Percentiles rank a stretch among this genome's conserved stretches.
Conservation (phyloP, 345 rosid genomes). For the Rhodomyrtus tomentosa region DNA sequence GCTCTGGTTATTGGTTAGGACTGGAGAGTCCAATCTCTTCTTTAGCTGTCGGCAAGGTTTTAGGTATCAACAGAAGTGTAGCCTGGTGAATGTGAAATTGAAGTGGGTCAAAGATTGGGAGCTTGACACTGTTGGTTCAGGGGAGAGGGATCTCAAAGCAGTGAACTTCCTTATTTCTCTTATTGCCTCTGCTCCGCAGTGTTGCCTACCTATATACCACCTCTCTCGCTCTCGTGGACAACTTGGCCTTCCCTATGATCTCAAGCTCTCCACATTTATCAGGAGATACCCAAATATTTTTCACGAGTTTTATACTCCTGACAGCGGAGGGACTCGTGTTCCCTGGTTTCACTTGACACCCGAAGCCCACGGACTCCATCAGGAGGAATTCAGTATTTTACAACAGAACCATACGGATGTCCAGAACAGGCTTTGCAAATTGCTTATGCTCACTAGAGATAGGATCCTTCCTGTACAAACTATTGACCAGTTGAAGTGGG, state of each 20-base stretch:
- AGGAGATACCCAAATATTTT: conserved; percentile 65
- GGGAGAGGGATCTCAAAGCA: conserved; percentile 56
- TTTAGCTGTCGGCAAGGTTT: conserved; percentile 21
- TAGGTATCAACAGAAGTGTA: conserved; percentile 33
- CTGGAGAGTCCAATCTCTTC: conserved; percentile 5
- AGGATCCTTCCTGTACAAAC: conserved; percentile 58
- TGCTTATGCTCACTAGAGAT: conserved; percentile 67
- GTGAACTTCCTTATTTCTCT: conserved; percentile 43
- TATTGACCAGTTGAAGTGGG: conserved; percentile 77
- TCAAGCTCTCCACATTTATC: conserved; percentile 56
- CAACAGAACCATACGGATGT: conserved; percentile 19
- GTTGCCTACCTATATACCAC: conserved; percentile 34
- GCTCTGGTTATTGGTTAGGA: conserved; percentile 10
- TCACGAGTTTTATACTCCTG: conserved; percentile 28
- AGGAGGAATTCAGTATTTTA: conserved; percentile 18
- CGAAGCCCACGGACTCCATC: conserved; percentile 32
- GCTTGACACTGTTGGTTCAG: conserved; percentile 45
- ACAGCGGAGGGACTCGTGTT: conserved; percentile 71
- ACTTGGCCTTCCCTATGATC: conserved; percentile 47
- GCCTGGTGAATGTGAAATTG: conserved; percentile 63
- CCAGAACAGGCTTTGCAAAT: conserved; percentile 40
- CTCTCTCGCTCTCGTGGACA: conserved; percentile 47
- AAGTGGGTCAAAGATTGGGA: conserved; percentile 80
- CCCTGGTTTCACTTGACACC: conserved; percentile 59
- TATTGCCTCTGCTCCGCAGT: conserved; percentile 24